Percentiles rank a stretch among this genome's conserved stretches.
Evolutionary conservation across 768 basidiomycete species (phyloP).

Genomic region (Boletus pseudo-olivaceus): DNA sequence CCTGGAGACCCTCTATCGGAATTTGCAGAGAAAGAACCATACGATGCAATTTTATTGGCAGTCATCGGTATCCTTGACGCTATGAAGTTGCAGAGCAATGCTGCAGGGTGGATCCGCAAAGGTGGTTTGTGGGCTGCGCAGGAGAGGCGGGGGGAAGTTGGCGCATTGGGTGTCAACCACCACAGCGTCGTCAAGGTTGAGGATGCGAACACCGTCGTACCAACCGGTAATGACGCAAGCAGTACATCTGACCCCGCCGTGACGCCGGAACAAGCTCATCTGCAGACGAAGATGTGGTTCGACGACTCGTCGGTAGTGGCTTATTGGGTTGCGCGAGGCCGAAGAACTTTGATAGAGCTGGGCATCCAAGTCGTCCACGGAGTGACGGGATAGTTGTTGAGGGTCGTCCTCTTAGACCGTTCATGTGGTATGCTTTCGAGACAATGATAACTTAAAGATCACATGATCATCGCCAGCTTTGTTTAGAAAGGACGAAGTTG

Average conservation of each 20-base stretch:
- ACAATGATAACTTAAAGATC: background rate
- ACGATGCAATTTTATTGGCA: constrained; percentile 56
- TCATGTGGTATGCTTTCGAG: background rate
- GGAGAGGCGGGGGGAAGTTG: constrained; percentile 3
- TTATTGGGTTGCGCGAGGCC: constrained; percentile 54
- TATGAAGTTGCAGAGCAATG: constrained; percentile 55
- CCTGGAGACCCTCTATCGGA: background rate
- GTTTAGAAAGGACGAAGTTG: background rate
- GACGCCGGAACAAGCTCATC: constrained; percentile 2
- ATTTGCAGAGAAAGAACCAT: constrained; percentile 19
- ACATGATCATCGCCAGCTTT: background rate
- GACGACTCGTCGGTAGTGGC: constrained; percentile 38
- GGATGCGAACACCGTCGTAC: background rate
- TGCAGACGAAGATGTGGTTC: constrained; percentile 46
- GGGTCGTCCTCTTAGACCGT: background rate
- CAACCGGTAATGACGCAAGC: constrained; percentile 15
- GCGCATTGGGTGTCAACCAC: background rate
- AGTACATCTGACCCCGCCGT: constrained; percentile 6
- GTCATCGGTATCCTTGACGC: constrained; percentile 64
- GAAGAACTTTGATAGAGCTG: constrained; percentile 44
- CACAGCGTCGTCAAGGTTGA: background rate
- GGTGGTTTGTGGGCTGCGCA: constrained; percentile 43
- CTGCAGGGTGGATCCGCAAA: constrained; percentile 62
- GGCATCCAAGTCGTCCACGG: constrained; percentile 48
- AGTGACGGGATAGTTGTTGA: constrained; percentile 24